Evolutionary conservation across 306 rosid genomes (phyloP), one percentile per base, ranked within the genome.

Genomic region (Inga laurina): DNA sequence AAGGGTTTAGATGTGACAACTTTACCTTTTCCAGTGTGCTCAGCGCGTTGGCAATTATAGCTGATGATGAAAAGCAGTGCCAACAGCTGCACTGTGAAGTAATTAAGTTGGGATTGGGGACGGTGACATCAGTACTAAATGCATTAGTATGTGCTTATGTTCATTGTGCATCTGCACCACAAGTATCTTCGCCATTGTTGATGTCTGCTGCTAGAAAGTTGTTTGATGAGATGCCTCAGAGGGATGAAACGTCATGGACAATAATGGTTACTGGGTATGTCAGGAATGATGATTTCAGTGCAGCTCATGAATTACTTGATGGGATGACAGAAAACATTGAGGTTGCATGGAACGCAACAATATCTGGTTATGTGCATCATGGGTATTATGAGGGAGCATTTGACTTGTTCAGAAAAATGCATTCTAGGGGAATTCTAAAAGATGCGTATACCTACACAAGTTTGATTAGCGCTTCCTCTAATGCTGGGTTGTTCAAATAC

Each of bases 381-480:
- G 85, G 87, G 1, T 32, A 72, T 52, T 72, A 79, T 80, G 83
- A 76, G 10, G 82, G 27, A n/a, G 87, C 91, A 0, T 82, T 89
- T 84, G 85, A 74, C 51, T 57, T 79, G 81, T 89, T 86, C 16
- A 84, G 88, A 82, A 89, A 81, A 82, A 89, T 89, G 90, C 82
- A 74, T 69, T 76, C 72, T 0, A 46, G 77, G 80, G 88, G 90
- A 62, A 89, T 89, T 80, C 64, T 76, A 76, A 78, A 43, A 81
- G 89, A 89, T 86, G 91, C 87, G 79, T 89, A 86, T 73, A 77
- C 88, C 54, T 86, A 86, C 83, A 84, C 91, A 27, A 85, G 92
- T 81, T 5, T 89, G 39, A 74, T 89, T 24, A 81, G 79, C 61
- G 84, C 84, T 81, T 57, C 62, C n/a, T 76, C 84, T 59, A 21